phyloP scores from a whole-genome alignment of 257 asterid genomes.

The Capsicum chinense region DNA sequence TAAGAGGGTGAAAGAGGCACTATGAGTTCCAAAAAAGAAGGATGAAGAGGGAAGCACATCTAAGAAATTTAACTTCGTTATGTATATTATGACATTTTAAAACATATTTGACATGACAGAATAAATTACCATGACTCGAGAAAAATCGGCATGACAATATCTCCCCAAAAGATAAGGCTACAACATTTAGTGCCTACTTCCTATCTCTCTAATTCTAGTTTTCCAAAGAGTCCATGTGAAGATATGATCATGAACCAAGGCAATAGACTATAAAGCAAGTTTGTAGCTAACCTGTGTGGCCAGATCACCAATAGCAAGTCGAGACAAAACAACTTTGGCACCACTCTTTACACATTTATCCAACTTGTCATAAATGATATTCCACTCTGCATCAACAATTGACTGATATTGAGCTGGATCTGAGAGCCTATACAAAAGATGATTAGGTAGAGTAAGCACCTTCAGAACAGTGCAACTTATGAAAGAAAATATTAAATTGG shows the following conservation, averaged over 20 bases:
- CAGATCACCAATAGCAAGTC: conserved; percentile 94
- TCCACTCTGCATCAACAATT: conserved; percentile 97
- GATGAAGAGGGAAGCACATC: background rate
- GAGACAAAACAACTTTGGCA: conserved; percentile 84
- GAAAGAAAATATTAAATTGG: conserved; percentile 1
- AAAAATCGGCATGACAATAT: background rate
- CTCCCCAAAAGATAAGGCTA: conserved; percentile 11
- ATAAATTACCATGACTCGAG: no score
- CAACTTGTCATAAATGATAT: conserved; percentile 86
- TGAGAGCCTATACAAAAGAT: conserved; percentile 60
- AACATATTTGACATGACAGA: background rate
- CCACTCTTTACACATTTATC: conserved; percentile 94
- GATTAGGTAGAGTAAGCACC: conserved; percentile 30
- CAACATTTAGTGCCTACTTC: background rate
- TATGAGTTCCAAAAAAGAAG: background rate
- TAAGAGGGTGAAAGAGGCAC: background rate
- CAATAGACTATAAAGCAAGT: background rate
- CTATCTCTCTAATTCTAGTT: conserved; percentile 5
- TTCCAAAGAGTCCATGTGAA: background rate
- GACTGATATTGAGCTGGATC: conserved; percentile 93
- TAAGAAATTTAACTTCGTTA: background rate
- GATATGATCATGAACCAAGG: conserved; percentile 1
- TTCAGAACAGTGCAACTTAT: background rate
- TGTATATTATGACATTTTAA: background rate
- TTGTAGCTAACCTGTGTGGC: conserved; percentile 72